Evolutionary conservation across 2,329 filamentous ascomycete species (phyloP).

Genomic region (Colletotrichum sp.): DNA sequence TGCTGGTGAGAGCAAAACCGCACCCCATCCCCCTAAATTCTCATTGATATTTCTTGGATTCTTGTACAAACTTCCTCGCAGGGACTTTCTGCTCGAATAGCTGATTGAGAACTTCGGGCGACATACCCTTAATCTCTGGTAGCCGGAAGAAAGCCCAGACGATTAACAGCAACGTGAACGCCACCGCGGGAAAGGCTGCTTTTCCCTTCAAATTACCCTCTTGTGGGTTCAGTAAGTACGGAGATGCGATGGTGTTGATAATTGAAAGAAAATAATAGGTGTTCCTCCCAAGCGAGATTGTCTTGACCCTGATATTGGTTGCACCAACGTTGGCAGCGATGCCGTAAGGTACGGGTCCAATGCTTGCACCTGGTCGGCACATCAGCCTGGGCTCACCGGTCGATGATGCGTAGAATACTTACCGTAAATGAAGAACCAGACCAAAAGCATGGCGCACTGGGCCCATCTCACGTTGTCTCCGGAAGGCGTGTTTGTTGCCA

Average conservation of each 20-base stretch:
- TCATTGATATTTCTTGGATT: neutral
- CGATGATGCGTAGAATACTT: conserved; percentile 25
- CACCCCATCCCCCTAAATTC: too few relatives aligned
- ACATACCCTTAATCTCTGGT: conserved; percentile 44
- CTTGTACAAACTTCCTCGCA: neutral
- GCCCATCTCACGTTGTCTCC: conserved; percentile 47
- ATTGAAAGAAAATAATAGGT: conserved; percentile 55
- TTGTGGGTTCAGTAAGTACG: conserved; percentile 47
- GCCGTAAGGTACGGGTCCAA: conserved; percentile 38
- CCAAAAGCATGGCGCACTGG: conserved; percentile 48
- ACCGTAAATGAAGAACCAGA: conserved; percentile 48
- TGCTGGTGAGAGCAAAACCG: too few relatives aligned
- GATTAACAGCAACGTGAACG: conserved; percentile 45
- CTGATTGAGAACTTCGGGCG: neutral
- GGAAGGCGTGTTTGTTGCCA: conserved; percentile 40
- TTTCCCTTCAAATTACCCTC: neutral
- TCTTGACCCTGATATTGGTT: conserved; percentile 46
- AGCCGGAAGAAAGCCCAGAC: conserved; percentile 47
- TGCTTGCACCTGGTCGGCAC: neutral
- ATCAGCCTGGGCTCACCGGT: neutral
- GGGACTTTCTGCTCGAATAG: neutral
- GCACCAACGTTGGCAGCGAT: conserved; percentile 47
- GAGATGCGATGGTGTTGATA: conserved; percentile 48
- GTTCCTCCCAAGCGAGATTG: conserved; percentile 46
- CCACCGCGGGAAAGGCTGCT: conserved; percentile 47